Evolutionary conservation across 2,329 filamentous ascomycete species (phyloP), one percentile per base, ranked within the genome.

Genomic region (Helotiales sp.): DNA sequence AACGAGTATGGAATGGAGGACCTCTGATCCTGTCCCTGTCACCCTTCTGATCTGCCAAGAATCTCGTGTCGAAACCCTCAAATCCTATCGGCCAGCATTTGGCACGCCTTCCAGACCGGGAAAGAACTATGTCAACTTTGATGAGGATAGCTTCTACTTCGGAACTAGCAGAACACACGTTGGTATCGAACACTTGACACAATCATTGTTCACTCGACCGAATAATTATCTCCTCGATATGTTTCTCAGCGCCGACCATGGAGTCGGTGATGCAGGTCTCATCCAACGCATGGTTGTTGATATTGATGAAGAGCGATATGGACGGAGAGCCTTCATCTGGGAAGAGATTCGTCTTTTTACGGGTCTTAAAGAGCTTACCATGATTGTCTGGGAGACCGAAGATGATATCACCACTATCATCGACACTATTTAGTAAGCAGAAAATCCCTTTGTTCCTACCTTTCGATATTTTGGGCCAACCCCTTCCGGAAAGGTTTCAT

Each of bases 41-140:
- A 38, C 58, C 13, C 61, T 67, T 17, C 63, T 64, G 24, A 48
- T 66, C 30, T 61, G 58, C 34, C 59, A 54, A 3, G 66, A 67
- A 40, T 63, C 66, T 7, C 56, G 64, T 27, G 34, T 24, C 3
- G 61, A 64, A 52, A 60, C 55, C 12, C 44, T 65, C 25, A 60
- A 60, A 54, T 42, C 31, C 19, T 67, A 60, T 40, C 57, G 55
- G 29, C 40, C 50, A 19, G 53, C 58, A n/a, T 64, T 61, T 51
- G 57, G 60, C 10, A 54, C 55, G 8, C 36, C 44, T 24, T 50
- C 49, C 31, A 34, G 57, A n/a, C 22, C 44, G 4, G 17, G 52
- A 25, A 61, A 47, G 19, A 59, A 65, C n/a, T 66, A 67, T 33
- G 55, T 68, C 57, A 49, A 66, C 50, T 63, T 66, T 54, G 15